phyloP scores from a whole-genome alignment of 78 protist genomes.

The Speleostelium caveatum region DNA sequence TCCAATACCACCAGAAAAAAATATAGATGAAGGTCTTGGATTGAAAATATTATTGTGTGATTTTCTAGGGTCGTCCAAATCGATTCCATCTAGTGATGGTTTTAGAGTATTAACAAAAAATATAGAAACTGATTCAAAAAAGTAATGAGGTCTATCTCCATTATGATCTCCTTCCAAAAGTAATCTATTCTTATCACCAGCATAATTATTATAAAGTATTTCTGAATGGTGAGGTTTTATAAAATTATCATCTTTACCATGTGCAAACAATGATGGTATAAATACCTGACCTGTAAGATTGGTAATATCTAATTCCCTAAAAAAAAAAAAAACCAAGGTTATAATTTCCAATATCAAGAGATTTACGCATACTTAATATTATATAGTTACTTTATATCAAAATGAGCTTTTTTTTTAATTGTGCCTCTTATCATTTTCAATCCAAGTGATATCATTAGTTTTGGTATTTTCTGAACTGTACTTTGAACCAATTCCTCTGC shows the following conservation, averaged over 20 bases:
- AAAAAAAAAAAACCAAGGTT: not conserved
- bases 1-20: not conserved
- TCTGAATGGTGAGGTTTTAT: constrained; percentile 81
- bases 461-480: constrained; percentile 76
- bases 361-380: not conserved
- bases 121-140: constrained; percentile 83
- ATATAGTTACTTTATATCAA: constrained; percentile 71
- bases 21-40: not conserved
- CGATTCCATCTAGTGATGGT: constrained; percentile 16
- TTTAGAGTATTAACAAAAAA: constrained; percentile 77
- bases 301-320: constrained; percentile 42
- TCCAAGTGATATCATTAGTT: constrained; percentile 78
- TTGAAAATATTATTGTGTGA: not conserved
- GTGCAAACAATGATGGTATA: constrained; percentile 83
- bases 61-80: not conserved
- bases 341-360: not conserved
- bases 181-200: constrained; percentile 85
- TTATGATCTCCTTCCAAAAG: constrained; percentile 88
- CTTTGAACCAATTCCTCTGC: constrained; percentile 82
- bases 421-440: constrained; percentile 75
- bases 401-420: constrained; percentile 76
- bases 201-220: constrained; percentile 62
- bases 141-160: constrained; percentile 81
- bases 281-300: constrained; percentile 48
- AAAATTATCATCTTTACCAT: constrained; percentile 79